Base-by-base conservation (phyloP, 495 filamentous ascomycete species). In the Penicillium cinerascens region DNA sequence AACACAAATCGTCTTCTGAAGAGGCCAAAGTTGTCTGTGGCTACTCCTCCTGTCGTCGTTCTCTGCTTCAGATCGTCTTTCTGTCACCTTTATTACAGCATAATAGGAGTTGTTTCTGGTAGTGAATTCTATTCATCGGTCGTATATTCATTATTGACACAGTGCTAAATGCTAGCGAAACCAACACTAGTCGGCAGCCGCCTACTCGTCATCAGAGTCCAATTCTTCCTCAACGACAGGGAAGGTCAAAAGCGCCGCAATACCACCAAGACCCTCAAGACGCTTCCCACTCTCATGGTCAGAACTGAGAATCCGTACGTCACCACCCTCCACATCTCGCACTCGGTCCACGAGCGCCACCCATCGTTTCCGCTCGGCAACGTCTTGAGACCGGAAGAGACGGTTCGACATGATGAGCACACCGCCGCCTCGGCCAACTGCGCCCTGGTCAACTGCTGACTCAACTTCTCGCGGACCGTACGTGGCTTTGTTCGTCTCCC, bases 231-330 rank as follows among this genome's bases (percentile, higher is more conserved):
- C 83, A 3, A 81, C 79, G 54, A 98, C 69, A 1, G 95, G 92
- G 61, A 91, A 98, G 4, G 92, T 96, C 55, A 95, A 73, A 26
- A 97, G 86, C 11, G 91, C 89, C 20, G 92, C 95, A 52, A 98
- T 85, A 6, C 90, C 87, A 1, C 93, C 92, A 51, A 98, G 62
- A 3, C 81, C 84, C 50, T 96, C 92, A 39, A 98, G 71, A 49
- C 91, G 73, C 69, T 87, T 85, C 16, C 93, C 93, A 72, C 93
- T 97, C 74, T 96, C 93, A 68, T 97, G 92, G 60, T 93, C 86
- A 54, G 87, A 91, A 60, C 95, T 97, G 40, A 97, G 69, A 22
- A 97, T 77, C 44, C 91, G 82, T 1, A 88, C 87, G 59, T 97
- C 91, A 0, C 93, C 93, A 29, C 95, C 95, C 44, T 87, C 83